Conservation (phyloP, 148 eudicot species). For the Rhododendron ovatum region DNA sequence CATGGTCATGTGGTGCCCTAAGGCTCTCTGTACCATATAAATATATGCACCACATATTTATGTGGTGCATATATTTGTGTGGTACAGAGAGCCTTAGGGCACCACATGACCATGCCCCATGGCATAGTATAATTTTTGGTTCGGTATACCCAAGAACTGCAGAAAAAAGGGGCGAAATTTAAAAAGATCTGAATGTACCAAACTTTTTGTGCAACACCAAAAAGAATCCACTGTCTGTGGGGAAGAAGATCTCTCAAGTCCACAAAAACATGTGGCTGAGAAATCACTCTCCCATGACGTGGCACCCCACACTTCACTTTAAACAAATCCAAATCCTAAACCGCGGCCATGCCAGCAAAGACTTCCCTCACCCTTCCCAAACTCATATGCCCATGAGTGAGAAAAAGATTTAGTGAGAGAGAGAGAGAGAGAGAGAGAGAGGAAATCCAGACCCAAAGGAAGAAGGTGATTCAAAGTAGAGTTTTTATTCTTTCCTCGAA, state of each 20-base stretch:
- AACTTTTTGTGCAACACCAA: constrained; percentile 3
- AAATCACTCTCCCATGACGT: constrained; percentile 45
- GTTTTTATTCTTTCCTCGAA: neutral
- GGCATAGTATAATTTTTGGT: too few relatives aligned
- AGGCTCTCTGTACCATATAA: too few relatives aligned
- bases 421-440: neutral
- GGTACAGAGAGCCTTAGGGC: too few relatives aligned
- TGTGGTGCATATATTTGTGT: too few relatives aligned
- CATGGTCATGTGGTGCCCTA: too few relatives aligned
- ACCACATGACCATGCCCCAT: too few relatives aligned
- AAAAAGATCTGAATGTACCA: neutral
- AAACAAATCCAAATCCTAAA: constrained; percentile 51
- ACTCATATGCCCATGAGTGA: neutral
- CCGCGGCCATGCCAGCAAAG: constrained; percentile 37
- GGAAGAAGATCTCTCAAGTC: constrained; percentile 7
- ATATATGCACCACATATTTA: too few relatives aligned
- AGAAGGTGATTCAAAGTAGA: neutral
- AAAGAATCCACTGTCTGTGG: neutral
- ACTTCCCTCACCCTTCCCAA: neutral
- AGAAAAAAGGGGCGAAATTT: neutral
- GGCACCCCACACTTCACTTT: constrained; percentile 45
- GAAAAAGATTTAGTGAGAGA: neutral
- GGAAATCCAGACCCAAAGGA: too few relatives aligned
- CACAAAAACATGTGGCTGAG: constrained; percentile 74
- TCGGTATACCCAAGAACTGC: too few relatives aligned